Base-by-base conservation (phyloP, 1,139 yeast genomes). In the Yamadazyma kanchanaburiensis region DNA sequence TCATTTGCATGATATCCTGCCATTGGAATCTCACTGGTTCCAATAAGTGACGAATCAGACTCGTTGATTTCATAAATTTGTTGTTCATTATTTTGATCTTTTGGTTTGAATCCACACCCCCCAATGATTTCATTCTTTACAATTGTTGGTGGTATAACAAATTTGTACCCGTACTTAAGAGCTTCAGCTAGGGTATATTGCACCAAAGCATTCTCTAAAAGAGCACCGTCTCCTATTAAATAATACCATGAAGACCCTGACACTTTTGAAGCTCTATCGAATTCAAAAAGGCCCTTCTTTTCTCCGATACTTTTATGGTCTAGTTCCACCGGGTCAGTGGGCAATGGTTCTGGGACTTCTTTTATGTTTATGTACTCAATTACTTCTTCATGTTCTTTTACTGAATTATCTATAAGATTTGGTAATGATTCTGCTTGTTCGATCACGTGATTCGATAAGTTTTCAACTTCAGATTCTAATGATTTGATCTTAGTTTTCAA, bases 21-120 rank as follows among this genome's bases (percentile, higher is more conserved):
- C 21, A 94, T 57, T 0, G 98, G 87, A 24, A 94, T 89, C 51
- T 94, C 99, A 0, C 98, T 96, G 0, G 99, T 94, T 2, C 97
- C 98, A 0, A 91, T 81, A 22, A 94, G 61, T 24, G 95, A 82
- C 31, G 81, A 57, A 11, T 55, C 54, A 24, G 73, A 77, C 27
- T 64, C 64, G 2, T 64, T 58, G 11, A 87, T 52, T 29, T 72
- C 72, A 54, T 89, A 94, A 0, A 88, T 80, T 51, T 94, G 99
- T 33, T 80, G 80, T 46, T 88, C 97, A 35, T 80, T 78, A 45
- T 85, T 84, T 44, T 80, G 81, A 51, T 91, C 98, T 35, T 95
- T 76, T 7, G 99, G 99, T 50, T 82, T 80, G 60, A 89, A 94
- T 0, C 99, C 99, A 63, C 98, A 94, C 0, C 96, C 96, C 40